Evolutionary conservation across 441 rosid genomes (phyloP), one percentile per base, ranked within the genome.

Genomic region (Daphne laureola): DNA sequence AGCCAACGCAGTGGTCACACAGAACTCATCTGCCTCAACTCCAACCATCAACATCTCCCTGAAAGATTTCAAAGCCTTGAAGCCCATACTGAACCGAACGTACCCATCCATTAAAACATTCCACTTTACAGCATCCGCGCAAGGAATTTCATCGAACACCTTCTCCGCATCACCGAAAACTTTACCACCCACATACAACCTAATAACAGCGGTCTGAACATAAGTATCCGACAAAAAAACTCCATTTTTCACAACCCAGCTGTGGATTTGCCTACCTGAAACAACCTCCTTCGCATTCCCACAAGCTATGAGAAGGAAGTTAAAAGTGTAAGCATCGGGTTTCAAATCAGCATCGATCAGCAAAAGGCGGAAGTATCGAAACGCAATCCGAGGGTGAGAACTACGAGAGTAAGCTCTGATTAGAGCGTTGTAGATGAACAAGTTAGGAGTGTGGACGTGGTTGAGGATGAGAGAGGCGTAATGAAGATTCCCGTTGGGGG

Each of bases 81-180:
- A 54, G 36, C 51, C 78, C 57, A 75, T 63, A 23, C 74, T 59
- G 25, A 54, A 49, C 42, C 49, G 63, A 51, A 70, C 63, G 50
- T 73, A 75, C 44, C 85, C 87, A 54, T 64, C 72, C 63, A 84
- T 72, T 17, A 78, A 58, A 63, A 78, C 81, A 70, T 74, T 81
- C 77, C 84, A 76, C 59, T 74, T 78, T 53, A 78, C 65, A 53
- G 77, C 71, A 71, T 72, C 83, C 23, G 63, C 77, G 0, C 35
- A 12, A 12, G 71, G 50, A 75, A 84, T 81, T 77, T 84, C 81
- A 35, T 75, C 87, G 17, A 81, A 81, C 77, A 75, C 51, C 31
- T 75, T 75, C 50, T 38, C 76, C 0, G 85, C 77, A 62, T 73
- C 67, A 9, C 8, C 8, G 52, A 71, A 64, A 0, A 61, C 15